Evolutionary conservation across 129 eudicot species (phyloP).

Genomic region (Escallonia rubra): DNA sequence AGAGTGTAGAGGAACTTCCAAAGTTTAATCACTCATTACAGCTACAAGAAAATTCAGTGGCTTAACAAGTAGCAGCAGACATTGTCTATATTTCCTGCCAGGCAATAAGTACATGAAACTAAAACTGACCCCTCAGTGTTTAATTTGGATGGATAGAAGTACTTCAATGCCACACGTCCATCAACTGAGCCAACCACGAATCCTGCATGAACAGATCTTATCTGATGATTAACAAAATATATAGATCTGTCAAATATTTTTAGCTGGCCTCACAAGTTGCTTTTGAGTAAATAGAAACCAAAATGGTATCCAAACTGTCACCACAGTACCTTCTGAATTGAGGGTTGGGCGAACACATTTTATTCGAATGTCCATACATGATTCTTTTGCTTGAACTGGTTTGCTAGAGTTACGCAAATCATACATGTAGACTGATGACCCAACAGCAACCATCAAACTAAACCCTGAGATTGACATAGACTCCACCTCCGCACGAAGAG

Average conservation of each 20-base stretch:
- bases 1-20: too few relatives aligned
- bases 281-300: neutral
- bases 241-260: neutral
- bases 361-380: conserved; percentile 37
- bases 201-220: conserved; percentile 36
- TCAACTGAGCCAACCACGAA: conserved; percentile 91
- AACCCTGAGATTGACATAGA: conserved; percentile 64
- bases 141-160: conserved; percentile 37
- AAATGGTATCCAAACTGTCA: neutral
- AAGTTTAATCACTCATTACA: too few relatives aligned
- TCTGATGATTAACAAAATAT: conserved; percentile 9
- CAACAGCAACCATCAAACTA: conserved; percentile 63
- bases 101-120: conserved; percentile 1
- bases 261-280: neutral
- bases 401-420: conserved; percentile 64
- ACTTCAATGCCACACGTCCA: conserved; percentile 72
- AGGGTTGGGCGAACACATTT: conserved; percentile 73
- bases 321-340: conserved; percentile 38
- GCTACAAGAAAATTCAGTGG: neutral
- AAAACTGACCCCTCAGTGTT: conserved; percentile 58
- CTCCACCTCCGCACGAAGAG: conserved; percentile 41
- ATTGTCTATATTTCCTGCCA: neutral
- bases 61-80: conserved; percentile 4
- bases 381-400: conserved; percentile 37
- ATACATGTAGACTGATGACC: conserved; percentile 46